Percentiles rank a stretch among this genome's conserved stretches.
Evolutionary conservation across 176 grass and related monocot species (phyloP).

Genomic region (Oryza coarctata): DNA sequence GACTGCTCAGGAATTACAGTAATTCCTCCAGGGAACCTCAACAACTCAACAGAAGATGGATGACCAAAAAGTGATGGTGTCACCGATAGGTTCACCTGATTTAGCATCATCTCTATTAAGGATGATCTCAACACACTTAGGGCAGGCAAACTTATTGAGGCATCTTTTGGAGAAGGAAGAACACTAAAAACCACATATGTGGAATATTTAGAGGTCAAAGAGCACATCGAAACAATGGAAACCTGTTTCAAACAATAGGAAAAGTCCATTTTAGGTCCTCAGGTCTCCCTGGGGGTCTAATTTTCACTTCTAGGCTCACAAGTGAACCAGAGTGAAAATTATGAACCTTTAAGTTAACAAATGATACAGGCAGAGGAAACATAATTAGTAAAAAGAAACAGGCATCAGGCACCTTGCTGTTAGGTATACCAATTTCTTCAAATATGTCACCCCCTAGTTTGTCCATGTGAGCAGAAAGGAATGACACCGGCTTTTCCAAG

Average conservation of each 20-base stretch:
- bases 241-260: conserved; percentile 49
- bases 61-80: conserved; percentile 63
- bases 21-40: conserved; percentile 70
- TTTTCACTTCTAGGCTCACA: not conserved
- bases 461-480: conserved; percentile 51
- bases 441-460: conserved; percentile 74
- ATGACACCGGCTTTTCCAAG: conserved; percentile 58
- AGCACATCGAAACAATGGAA: conserved; percentile 62
- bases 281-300: not conserved
- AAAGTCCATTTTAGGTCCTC: not conserved
- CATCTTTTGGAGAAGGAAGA: conserved; percentile 66
- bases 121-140: conserved; percentile 75
- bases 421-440: conserved; percentile 73
- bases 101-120: conserved; percentile 64
- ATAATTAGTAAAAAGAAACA: not conserved
- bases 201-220: conserved; percentile 53
- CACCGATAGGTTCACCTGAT: conserved; percentile 67
- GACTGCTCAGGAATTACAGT: conserved; percentile 62
- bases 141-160: conserved; percentile 66
- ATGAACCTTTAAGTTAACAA: conserved; percentile 15
- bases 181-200: conserved; percentile 70
- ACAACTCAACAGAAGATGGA: conserved; percentile 59
- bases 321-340: not conserved
- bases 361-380: not conserved
- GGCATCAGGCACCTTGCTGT: conserved; percentile 56